phyloP scores from a whole-genome alignment of 306 rosid genomes.

The Cucurbita pepo region DNA sequence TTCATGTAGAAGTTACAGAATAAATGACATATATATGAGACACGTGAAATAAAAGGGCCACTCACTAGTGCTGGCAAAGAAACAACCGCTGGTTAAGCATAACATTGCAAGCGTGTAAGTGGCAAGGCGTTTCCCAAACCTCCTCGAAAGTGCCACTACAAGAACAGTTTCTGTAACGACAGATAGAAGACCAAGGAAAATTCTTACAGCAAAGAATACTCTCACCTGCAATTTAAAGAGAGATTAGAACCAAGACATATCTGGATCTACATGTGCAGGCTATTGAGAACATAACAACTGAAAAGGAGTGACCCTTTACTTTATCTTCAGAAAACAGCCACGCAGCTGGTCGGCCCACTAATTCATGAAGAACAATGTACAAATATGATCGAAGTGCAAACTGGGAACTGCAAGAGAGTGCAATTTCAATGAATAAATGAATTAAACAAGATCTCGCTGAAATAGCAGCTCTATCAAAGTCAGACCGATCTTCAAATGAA shows the following conservation, averaged over 20 bases:
- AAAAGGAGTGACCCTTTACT: conserved; percentile 26
- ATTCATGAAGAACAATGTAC: conserved; percentile 72
- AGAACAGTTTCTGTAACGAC: conserved; percentile 68
- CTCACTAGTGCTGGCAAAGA: conserved; percentile 97
- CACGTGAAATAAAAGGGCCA: conserved; percentile 4
- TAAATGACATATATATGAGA: background rate
- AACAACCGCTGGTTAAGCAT: conserved; percentile 91
- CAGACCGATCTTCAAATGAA: background rate
- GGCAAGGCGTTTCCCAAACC: conserved; percentile 84
- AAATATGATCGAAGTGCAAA: conserved; percentile 92
- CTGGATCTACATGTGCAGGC: background rate
- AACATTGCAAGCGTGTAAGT: conserved; percentile 93
- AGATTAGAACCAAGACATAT: background rate
- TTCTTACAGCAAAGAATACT: conserved; percentile 83
- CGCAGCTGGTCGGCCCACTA: conserved; percentile 79
- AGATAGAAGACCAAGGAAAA: conserved; percentile 73
- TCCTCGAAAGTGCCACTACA: conserved; percentile 76
- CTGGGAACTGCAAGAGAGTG: conserved; percentile 61
- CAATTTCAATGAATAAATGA: background rate
- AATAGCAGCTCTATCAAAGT: background rate
- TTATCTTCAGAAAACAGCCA: conserved; percentile 70
- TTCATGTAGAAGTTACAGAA: background rate
- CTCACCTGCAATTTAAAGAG: conserved; percentile 42
- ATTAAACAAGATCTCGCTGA: background rate
- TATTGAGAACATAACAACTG: background rate